A percentile compares a stretch with the other conserved stretches of the same genome.
These are phyloP conservation scores for Elongisporangium anandrum DNA, from an alignment of 352 stramenopile genomes.

Conservation along the genomic window DNA sequence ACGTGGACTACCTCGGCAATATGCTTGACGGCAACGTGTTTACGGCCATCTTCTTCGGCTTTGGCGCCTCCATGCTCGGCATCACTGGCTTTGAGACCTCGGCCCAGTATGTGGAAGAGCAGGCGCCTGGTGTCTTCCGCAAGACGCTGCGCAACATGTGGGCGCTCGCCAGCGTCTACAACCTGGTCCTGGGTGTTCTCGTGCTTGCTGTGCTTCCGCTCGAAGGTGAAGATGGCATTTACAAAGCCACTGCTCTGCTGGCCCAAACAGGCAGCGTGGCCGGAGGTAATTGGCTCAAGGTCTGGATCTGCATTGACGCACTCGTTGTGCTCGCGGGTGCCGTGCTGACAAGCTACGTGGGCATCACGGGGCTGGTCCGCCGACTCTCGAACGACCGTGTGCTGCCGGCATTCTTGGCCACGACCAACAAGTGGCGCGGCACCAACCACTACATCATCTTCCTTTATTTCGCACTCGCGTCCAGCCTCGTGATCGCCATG, in stretches of 20 bases:
- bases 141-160: no score
- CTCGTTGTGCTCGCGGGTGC: conserved; percentile 84
- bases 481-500: conserved; percentile 65
- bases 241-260: conserved; percentile 56
- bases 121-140: no score
- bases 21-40: conserved; percentile 34
- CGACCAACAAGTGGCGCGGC: conserved; percentile 48
- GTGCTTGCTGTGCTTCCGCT: conserved; percentile 75
- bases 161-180: conserved; percentile 76
- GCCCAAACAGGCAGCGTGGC: conserved; percentile 45
- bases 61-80: conserved; percentile 75
- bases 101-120: conserved; percentile 86
- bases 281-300: conserved; percentile 33
- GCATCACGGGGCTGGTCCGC: conserved; percentile 68
- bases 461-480: conserved; percentile 52
- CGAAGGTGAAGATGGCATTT: conserved; percentile 40
- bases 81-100: conserved; percentile 88
- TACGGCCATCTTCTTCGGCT: conserved; percentile 70
- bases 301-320: conserved; percentile 71
- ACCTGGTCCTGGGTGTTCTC: conserved; percentile 62
- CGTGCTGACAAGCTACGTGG: conserved; percentile 79
- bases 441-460: conserved; percentile 80
- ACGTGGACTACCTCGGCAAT: no score
- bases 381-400: conserved; percentile 73
- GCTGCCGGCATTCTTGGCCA: conserved; percentile 44